Percentiles rank a stretch among this genome's conserved stretches.
Evolutionary conservation across 257 asterid species (phyloP).

Genomic region (Lithospermum erythrorhizon): DNA sequence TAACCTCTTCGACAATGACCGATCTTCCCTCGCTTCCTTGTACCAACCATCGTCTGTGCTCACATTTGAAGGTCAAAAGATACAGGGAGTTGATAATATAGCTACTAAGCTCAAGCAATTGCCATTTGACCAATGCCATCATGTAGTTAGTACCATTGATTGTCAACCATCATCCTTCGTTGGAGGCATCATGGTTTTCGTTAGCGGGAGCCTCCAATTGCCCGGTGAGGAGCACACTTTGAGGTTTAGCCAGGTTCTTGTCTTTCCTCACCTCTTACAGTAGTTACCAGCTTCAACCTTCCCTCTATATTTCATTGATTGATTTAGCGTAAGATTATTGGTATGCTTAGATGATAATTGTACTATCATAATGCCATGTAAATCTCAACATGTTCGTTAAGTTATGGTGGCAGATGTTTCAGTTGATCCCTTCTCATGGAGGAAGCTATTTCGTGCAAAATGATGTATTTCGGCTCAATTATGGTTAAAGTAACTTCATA

Average conservation of each 20-base stretch:
- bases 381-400: not conserved
- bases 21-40: slow-evolving; percentile 23
- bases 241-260: slow-evolving; percentile 36
- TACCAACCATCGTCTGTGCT: slow-evolving; percentile 43
- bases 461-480: slow-evolving; percentile 49
- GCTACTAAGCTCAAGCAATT: slow-evolving; percentile 30
- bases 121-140: slow-evolving; percentile 48
- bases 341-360: too few species aligned
- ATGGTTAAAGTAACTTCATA: slow-evolving; percentile 17
- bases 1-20: slow-evolving; percentile 31
- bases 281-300: too few species aligned
- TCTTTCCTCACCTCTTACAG: too few species aligned
- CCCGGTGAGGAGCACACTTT: slow-evolving; percentile 45
- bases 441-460: slow-evolving; percentile 47
- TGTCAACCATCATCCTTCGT: slow-evolving; percentile 31
- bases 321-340: too few species aligned
- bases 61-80: slow-evolving; percentile 45
- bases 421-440: slow-evolving; percentile 33
- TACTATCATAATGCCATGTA: not conserved
- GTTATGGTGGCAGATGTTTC: slow-evolving; percentile 41
- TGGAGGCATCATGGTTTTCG: slow-evolving; percentile 43
- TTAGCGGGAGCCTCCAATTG: slow-evolving; percentile 48
- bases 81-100: slow-evolving; percentile 28
- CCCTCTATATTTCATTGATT: too few species aligned
- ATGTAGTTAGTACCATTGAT: slow-evolving; percentile 44